Conservation (phyloP, 768 basidiomycete species). For the Mycena capillaripes region DNA sequence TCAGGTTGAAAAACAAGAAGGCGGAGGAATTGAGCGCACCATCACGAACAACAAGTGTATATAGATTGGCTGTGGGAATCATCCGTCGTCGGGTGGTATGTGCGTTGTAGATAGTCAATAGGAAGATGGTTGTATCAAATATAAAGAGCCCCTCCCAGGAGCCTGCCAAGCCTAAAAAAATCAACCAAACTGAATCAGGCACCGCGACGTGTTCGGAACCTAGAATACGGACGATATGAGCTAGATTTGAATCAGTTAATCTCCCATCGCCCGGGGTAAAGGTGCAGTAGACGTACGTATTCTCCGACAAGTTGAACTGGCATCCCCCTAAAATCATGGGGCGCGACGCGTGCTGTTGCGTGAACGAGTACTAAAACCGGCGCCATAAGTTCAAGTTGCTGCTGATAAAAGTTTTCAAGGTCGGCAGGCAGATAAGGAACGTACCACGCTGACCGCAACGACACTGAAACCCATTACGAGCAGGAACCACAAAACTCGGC, state of each 20-base stretch:
- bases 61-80: conserved; percentile 7
- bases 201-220: too few species aligned
- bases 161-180: background rate
- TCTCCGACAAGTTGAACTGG: background rate
- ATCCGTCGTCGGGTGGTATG: conserved; percentile 27
- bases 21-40: conserved; percentile 36
- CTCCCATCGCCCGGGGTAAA: background rate
- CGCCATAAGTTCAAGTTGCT: background rate
- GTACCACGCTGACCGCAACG: conserved; percentile 1
- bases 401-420: too few species aligned
- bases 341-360: background rate
- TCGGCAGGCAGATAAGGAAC: background rate
- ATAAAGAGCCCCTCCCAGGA: conserved; percentile 40
- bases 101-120: conserved; percentile 49
- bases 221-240: conserved; percentile 17
- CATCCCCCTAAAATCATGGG: conserved; percentile 12
- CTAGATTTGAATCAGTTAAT: background rate
- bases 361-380: background rate
- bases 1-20: background rate
- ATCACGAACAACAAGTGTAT: conserved; percentile 49
- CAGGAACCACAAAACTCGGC: conserved; percentile 9
- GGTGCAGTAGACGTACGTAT: conserved; percentile 8
- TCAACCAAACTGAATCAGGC: too few species aligned
- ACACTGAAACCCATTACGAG: background rate
- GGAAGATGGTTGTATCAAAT: conserved; percentile 48